Base-by-base conservation (phyloP, 108 stramenopile species). In the Cyclotella kingstonii region DNA sequence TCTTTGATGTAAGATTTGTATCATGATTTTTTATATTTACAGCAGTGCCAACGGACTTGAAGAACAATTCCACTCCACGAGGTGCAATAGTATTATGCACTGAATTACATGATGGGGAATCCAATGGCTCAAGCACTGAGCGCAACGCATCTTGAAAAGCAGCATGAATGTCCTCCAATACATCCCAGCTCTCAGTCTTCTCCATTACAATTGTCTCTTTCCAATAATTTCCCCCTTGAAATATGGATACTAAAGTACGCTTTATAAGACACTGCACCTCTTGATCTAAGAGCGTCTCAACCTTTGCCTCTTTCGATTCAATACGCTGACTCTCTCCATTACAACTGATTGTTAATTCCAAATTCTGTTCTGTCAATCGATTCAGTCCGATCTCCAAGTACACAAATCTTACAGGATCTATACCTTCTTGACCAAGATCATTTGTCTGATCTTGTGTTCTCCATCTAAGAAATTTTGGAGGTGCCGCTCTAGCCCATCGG, bases 401-500 rank as follows among this genome's bases (percentile, higher is more conserved):
- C 4, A 92, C 83, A 74, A 85, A 92, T 14, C 91, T 74, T 8
- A 87, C 82, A 8, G 34, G 21, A 7, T 82, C 68, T 29, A 81
- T 45, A 36, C 59, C 50, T 6, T 55, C 54, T 4, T 35, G 54
- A 0, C 46, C 49, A 25, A 64, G 54, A 10, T 63, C 60, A 17
- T 83, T 60, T 9, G 88, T 59, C n/a, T n/a, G n/a, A n/a, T n/a
- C n/a, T n/a, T n/a, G n/a, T n/a, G n/a, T n/a, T n/a, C n/a, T n/a
- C n/a, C n/a, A n/a, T 7, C 88, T 43, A 17, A 86, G 81, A 61
- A 93, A 93, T 46, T 89, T 89, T n/a, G 91, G 91, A 31, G 88
- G 86, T 53, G 81, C 82, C 18, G 91, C 85, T 39, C 86, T 70
- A 4, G 64, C 52, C 91, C 87, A 89, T 30, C 69, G 43, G 77